phyloP scores from a whole-genome alignment of 2,329 filamentous ascomycete species.

The Colletotrichum paranaense region DNA sequence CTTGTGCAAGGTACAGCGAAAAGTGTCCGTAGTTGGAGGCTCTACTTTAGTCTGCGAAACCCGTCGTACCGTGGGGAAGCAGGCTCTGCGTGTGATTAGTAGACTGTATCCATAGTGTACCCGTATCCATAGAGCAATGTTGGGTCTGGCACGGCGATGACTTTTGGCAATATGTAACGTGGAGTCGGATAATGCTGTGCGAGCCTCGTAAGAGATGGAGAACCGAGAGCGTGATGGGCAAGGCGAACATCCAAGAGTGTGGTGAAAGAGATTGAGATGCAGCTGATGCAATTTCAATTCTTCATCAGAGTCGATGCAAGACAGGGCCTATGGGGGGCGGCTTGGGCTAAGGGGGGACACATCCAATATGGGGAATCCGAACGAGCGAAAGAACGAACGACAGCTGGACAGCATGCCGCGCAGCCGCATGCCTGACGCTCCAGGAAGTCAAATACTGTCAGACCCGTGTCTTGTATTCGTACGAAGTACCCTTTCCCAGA shows the following conservation, averaged over 20 bases:
- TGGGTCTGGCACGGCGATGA: neutral
- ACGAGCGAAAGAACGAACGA: neutral
- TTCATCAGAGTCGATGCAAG: conserved; percentile 6
- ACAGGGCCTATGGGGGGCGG: neutral
- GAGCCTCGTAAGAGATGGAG: neutral
- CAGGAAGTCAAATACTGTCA: neutral
- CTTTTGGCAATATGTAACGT: neutral
- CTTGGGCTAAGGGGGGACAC: neutral
- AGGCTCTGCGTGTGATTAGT: neutral
- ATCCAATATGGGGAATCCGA: conserved; percentile 1
- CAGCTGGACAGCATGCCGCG: neutral
- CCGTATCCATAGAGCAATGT: neutral
- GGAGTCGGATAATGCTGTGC: neutral
- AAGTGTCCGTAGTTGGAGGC: neutral
- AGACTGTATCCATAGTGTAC: neutral
- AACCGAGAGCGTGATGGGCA: conserved; percentile 26
- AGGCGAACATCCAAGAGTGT: neutral
- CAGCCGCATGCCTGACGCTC: neutral
- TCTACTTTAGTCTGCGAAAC: conserved; percentile 11
- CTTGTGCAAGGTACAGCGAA: neutral
- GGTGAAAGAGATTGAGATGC: conserved; percentile 21
- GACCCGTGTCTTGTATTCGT: neutral
- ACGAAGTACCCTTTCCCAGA: neutral
- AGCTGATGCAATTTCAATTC: conserved; percentile 27
- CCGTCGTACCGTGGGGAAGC: neutral